Evolutionary conservation across 208 protist genomes (phyloP).

Genomic region (Lotmaria passim): DNA sequence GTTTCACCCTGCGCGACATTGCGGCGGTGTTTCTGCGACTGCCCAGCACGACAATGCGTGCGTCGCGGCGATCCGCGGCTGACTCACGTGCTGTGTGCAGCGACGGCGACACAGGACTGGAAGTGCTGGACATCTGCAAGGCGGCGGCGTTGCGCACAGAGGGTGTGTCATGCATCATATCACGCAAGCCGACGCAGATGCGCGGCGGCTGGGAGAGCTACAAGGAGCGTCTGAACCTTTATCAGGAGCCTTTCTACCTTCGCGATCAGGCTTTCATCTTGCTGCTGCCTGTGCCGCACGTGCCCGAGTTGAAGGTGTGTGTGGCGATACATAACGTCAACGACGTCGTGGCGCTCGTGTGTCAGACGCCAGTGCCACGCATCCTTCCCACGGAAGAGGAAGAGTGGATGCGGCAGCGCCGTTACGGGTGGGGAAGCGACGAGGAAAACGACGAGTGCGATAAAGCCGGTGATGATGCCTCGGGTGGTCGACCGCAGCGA

Average conservation of each 20-base stretch:
- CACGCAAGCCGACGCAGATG: slow-evolving; percentile 39
- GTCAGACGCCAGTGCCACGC: slow-evolving; percentile 38
- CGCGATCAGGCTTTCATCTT: slow-evolving; percentile 64
- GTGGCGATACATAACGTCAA: slow-evolving; percentile 73
- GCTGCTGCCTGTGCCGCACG: slow-evolving; percentile 65
- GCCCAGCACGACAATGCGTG: slow-evolving; percentile 25
- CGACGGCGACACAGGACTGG: slow-evolving; percentile 7
- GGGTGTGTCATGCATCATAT: slow-evolving; percentile 68
- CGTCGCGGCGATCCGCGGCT: not conserved
- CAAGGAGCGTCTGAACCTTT: slow-evolving; percentile 59
- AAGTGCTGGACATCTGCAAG: slow-evolving; percentile 55
- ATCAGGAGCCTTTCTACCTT: slow-evolving; percentile 72
- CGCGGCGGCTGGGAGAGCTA: slow-evolving; percentile 67
- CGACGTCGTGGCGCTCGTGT: slow-evolving; percentile 66
- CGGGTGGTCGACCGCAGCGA: no score
- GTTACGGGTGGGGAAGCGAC: slow-evolving; percentile 29
- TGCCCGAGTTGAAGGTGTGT: slow-evolving; percentile 65
- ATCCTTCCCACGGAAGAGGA: slow-evolving; percentile 50
- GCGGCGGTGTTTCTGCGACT: slow-evolving; percentile 60
- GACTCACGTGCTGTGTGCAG: not conserved
- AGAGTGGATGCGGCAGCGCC: slow-evolving; percentile 41
- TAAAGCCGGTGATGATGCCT: not conserved
- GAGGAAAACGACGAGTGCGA: slow-evolving; percentile 7
- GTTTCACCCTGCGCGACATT: slow-evolving; percentile 71
- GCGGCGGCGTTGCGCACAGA: slow-evolving; percentile 50